These are phyloP conservation scores for Wickerhamiella allomyrinae DNA, from an alignment of 805 yeast species.

Conservation along the genomic window DNA sequence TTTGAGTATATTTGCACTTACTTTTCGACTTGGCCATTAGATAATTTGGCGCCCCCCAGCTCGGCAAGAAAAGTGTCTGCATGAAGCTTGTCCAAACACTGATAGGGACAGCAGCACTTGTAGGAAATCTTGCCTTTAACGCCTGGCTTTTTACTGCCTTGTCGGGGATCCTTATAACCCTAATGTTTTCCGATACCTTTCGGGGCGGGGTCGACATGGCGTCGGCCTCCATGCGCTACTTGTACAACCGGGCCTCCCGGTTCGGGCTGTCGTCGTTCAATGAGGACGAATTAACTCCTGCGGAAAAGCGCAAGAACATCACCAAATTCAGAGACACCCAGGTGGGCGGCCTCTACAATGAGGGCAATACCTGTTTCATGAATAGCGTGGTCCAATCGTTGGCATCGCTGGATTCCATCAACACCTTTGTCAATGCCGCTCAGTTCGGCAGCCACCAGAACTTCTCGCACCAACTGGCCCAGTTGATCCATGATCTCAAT, in stretches of 20 bases:
- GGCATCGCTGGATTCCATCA: conserved; percentile 54
- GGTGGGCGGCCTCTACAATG: conserved; percentile 76
- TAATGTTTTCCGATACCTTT: conserved; percentile 23
- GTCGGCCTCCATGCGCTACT: conserved; percentile 18
- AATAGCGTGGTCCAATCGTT: conserved; percentile 75
- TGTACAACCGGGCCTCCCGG: conserved; percentile 18
- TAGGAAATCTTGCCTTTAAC: neutral
- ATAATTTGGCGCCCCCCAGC: neutral
- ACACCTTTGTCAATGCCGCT: conserved; percentile 39
- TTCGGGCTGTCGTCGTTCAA: conserved; percentile 16
- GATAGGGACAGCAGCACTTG: neutral
- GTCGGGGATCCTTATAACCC: conserved; percentile 6
- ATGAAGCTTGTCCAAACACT: neutral
- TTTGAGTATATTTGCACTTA: neutral
- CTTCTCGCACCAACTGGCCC: conserved; percentile 16
- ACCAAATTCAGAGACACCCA: conserved; percentile 20
- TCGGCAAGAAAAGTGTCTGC: neutral
- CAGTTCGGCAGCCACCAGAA: conserved; percentile 15
- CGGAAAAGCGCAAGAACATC: conserved; percentile 16
- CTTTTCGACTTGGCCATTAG: neutral
- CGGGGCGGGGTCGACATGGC: conserved; percentile 25
- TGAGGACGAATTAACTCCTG: conserved; percentile 17
- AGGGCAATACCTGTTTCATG: conserved; percentile 92
- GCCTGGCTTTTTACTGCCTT: conserved; percentile 1
- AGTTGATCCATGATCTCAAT: conserved; percentile 19